Conservation (phyloP, 1,284 basidiomycete species). For the Laetiporus sulphureus region DNA sequence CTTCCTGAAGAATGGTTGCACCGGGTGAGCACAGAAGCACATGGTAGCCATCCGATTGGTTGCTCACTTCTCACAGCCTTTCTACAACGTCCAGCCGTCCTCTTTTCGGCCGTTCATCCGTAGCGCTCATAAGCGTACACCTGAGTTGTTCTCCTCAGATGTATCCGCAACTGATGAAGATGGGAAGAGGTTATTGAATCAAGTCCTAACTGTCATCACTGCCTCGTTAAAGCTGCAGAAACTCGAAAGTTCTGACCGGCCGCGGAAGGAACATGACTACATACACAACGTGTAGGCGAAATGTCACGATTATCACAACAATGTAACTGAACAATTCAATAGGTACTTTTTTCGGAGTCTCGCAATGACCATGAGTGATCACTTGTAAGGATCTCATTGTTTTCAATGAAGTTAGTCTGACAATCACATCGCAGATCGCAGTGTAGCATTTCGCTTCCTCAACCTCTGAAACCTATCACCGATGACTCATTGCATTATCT, state of each 20-base stretch:
- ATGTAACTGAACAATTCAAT: neutral
- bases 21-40: conserved; percentile 14
- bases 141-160: conserved; percentile 35
- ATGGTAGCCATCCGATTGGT: neutral
- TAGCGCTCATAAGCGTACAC: conserved; percentile 28
- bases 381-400: conserved; percentile 28
- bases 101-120: conserved; percentile 35
- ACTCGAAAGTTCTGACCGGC: conserved; percentile 38
- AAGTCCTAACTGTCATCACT: conserved; percentile 33
- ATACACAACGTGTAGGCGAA: conserved; percentile 43
- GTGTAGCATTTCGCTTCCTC: conserved; percentile 44
- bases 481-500: conserved; percentile 32
- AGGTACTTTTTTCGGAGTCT: conserved; percentile 44
- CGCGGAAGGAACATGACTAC: conserved; percentile 49
- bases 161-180: conserved; percentile 14
- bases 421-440: conserved; percentile 36
- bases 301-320: neutral
- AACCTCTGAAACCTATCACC: conserved; percentile 31
- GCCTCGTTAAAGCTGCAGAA: conserved; percentile 38
- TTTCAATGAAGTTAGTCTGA: neutral
- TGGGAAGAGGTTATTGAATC: conserved; percentile 28
- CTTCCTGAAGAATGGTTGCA: conserved; percentile 25
- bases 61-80: conserved; percentile 23
- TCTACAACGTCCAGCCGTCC: conserved; percentile 22
- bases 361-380: conserved; percentile 34